Evolutionary conservation across 257 asterid species (phyloP), one percentile per base, ranked within the genome.

Genomic region (Pogostemon cablin): DNA sequence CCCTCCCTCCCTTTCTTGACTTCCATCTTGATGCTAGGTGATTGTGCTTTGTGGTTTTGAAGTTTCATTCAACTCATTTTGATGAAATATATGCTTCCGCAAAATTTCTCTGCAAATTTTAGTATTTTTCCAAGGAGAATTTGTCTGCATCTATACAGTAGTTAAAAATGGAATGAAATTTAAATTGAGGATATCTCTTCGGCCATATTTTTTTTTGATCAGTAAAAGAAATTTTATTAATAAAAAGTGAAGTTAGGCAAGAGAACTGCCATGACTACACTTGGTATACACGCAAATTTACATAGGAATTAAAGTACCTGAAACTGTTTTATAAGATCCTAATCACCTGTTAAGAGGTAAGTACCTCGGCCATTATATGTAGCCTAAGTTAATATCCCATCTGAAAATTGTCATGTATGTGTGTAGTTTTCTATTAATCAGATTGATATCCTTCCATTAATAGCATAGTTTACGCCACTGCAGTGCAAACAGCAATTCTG

Each of bases 401-500:
- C 11, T 11, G 7, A 7, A 32, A 10, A 42, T 42, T 8, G 34
- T 20, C 3, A 7, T 25, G 2, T 34, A 15, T 32, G 11, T 53
- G 6, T 38, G 20, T 43, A 2, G 6, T 65, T 17, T 12, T 10
- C 3, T 41, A 49, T 44, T 52, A 60, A 67, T 61, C 44, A 7
- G 10, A 6, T 61, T 43, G 7, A 44, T 61, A 34, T 66, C 9
- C 61, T 41, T 60, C 32, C 4, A 8, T 44, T 77, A 57, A 63
- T 20, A 37, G 40, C 49, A 50, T 60, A 56, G 39, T 41, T 9
- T 74, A 7, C 7, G 52, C 35, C 72, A 48, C 72, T 90, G 83
- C 92, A 95, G 99, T 84, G 6, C 96, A 86, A 81, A 86, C 95
- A 55, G 83, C 62, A 53, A 48, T 83, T 41, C 82, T 95, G 68